Conservation (phyloP, 169 alveolate genomes). For the Ichthyophthirius multifiliis region DNA sequence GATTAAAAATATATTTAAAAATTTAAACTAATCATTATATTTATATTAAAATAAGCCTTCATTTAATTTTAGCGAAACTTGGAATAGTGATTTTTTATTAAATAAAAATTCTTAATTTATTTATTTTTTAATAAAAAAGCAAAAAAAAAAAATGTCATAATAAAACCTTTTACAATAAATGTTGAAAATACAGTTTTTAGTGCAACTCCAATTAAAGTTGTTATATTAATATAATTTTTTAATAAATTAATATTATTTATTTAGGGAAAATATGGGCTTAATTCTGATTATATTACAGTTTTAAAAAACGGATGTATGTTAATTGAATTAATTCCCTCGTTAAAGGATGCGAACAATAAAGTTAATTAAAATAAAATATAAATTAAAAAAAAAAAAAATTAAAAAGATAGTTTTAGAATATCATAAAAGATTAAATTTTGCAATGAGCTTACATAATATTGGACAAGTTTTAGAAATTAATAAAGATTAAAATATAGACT, state of each 20-base stretch:
- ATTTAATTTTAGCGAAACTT: too few species aligned
- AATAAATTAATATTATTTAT: background rate
- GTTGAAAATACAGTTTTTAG: background rate
- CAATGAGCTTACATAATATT: background rate
- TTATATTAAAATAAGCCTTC: too few species aligned
- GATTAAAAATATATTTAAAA: too few species aligned
- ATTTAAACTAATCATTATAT: too few species aligned
- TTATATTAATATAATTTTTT: background rate
- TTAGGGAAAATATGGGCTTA: conserved; percentile 11
- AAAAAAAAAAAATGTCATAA: background rate
- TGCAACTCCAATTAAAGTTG: background rate
- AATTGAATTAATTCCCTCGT: conserved; percentile 3
- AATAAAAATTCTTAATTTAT: too few species aligned
- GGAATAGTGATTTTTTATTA: too few species aligned
- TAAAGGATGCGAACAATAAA: background rate
- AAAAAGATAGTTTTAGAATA: background rate
- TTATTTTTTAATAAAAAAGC: too few species aligned
- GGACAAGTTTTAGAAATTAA: background rate
- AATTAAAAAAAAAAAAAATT: background rate
- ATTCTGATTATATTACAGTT: conserved; percentile 1
- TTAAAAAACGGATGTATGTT: conserved; percentile 17
- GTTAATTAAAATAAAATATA: background rate
- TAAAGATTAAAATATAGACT: too few species aligned
- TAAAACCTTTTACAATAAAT: conserved; percentile 3
- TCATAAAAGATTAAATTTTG: background rate